phyloP scores from a whole-genome alignment of 345 rosid genomes.

The Eucalyptus paniculata region DNA sequence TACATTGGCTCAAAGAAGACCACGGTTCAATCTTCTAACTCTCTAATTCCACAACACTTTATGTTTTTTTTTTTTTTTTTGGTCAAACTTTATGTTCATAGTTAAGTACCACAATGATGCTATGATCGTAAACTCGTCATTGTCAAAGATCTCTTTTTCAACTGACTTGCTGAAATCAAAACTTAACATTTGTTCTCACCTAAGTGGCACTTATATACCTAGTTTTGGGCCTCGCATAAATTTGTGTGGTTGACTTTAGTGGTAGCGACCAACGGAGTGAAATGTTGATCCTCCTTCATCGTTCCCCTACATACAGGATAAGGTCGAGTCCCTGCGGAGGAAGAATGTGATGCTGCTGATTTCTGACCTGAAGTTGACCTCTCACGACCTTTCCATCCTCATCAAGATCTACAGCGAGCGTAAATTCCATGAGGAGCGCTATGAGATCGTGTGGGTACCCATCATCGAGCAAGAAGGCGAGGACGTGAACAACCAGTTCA shows the following conservation, averaged over 20 bases:
- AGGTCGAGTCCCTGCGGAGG: constrained; percentile 9
- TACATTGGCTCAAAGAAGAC: constrained; percentile 12
- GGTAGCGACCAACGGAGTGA: background rate
- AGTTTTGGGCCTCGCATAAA: background rate
- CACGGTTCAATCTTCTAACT: constrained; percentile 7
- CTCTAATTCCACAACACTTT: background rate
- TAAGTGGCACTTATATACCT: background rate
- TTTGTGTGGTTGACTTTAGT: background rate
- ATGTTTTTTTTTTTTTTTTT: no score
- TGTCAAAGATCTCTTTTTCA: background rate
- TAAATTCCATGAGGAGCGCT: background rate
- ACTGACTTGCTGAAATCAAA: background rate
- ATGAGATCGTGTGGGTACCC: constrained; percentile 16
- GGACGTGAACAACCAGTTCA: background rate
- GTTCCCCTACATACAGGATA: background rate
- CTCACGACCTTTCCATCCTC: constrained; percentile 7
- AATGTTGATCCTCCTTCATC: background rate
- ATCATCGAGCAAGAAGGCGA: background rate
- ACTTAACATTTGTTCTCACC: background rate
- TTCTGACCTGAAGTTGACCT: constrained; percentile 5
- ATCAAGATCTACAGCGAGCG: constrained; percentile 5
- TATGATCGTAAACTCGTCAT: background rate
- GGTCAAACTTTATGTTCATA: background rate
- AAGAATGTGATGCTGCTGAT: constrained; percentile 13
- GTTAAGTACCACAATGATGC: background rate